Evolutionary conservation across 768 basidiomycete genomes (phyloP).

Genomic region (Boletus bicolor): DNA sequence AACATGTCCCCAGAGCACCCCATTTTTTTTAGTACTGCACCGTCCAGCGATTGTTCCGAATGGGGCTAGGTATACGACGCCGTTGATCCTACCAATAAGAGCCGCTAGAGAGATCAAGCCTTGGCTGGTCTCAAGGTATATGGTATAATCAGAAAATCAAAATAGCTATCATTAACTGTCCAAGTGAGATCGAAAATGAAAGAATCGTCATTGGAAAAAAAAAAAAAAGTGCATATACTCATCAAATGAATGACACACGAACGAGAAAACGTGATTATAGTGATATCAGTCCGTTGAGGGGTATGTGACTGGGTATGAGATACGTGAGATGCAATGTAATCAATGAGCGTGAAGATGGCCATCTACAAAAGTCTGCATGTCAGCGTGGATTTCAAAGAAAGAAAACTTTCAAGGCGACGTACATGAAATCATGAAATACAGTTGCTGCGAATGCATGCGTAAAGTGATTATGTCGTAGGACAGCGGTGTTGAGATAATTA

Average conservation of each 20-base stretch:
- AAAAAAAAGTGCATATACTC: conserved; percentile 4
- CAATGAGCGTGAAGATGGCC: conserved; percentile 26
- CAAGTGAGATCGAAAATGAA: conserved; percentile 2
- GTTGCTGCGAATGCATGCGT: conserved; percentile 23
- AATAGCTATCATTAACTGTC: conserved; percentile 7
- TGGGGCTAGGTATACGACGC: too few species aligned
- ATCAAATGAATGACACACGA: conserved; percentile 24
- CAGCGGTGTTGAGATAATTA: conserved; percentile 21
- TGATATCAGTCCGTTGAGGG: conserved; percentile 26
- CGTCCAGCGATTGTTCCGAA: neutral
- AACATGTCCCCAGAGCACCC: neutral
- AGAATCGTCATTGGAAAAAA: conserved; percentile 3
- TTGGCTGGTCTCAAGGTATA: conserved; percentile 4
- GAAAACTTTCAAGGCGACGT: neutral
- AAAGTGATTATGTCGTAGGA: conserved; percentile 29
- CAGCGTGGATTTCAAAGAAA: neutral
- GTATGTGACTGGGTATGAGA: conserved; percentile 24
- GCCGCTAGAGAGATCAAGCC: neutral
- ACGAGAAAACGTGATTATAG: conserved; percentile 24
- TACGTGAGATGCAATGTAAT: conserved; percentile 21
- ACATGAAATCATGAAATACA: conserved; percentile 31
- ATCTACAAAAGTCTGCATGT: conserved; percentile 17
- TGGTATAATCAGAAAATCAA: conserved; percentile 2
- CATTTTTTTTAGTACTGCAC: neutral
- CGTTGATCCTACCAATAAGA: neutral